Base-by-base conservation (phyloP, 2,329 filamentous ascomycete species). In the Aaosphaeria pasadenensis region DNA sequence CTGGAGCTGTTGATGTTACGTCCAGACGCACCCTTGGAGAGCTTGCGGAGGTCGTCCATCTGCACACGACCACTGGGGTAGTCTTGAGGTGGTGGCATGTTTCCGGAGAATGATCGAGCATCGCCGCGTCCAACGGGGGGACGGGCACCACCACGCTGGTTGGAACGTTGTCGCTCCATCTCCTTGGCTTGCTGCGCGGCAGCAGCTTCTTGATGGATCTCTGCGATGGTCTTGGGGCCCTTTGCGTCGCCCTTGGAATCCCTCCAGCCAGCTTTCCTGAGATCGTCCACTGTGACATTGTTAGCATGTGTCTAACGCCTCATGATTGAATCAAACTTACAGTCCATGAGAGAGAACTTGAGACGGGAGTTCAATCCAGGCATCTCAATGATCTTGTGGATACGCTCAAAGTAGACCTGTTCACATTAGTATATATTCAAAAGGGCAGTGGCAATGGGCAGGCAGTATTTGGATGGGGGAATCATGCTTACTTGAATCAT, bases 261-360 rank as follows among this genome's bases (percentile, higher is more conserved):
- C 52, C 81, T 73, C 94, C 94, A 99, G 67, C 82, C 79, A 45
- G 78, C 76, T 66, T 73, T 83, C 58, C 94, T 86, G 56, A 99
- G 79, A 69, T 99, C 94, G 48, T 24, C 17, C 17, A 24, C 17
- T 24, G 17, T 24, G 17, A 24, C 17, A 24, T 24, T 24, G 17
- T 24, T 24, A 24, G 17, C 17, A 24, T 24, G 17, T 24, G 17
- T 24, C 17, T 24, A 24, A 24, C 17, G 17, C 17, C 17, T 24
- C 17, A 24, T 24, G 17, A 24, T 24, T 2, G 17, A 24, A 3
- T 24, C 3, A 2, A 24, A 24, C 17, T 95, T 71, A 47, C 96
- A 83, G 67, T 99, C 94, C 85, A 97, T 84, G 52, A 99, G 82
- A 94, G 99, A 97, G 76, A 97, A 99, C 68, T 83, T 85, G 59